A percentile compares a stretch with the other conserved stretches of the same genome.
These are phyloP conservation scores for Aplosporella prunicola DNA, from an alignment of 2,329 filamentous ascomycete genomes.

Conservation along the genomic window DNA sequence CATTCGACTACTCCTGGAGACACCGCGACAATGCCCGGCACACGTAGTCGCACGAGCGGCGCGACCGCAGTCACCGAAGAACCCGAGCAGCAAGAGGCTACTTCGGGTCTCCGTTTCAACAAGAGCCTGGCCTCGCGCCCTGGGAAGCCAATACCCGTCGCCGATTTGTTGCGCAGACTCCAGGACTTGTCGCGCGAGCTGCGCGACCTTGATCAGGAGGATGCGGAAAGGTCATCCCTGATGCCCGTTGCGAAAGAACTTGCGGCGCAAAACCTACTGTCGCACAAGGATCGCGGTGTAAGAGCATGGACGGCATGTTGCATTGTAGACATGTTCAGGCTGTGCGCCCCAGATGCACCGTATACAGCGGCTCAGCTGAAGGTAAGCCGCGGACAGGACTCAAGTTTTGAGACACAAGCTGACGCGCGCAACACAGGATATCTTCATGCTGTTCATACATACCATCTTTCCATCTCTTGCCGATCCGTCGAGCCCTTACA, in stretches of 20 bases:
- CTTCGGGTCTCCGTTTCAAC: constrained; percentile 59
- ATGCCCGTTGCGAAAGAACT: constrained; percentile 76
- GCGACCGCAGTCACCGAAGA: constrained; percentile 19
- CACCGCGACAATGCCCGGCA: constrained; percentile 13
- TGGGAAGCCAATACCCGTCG: constrained; percentile 77
- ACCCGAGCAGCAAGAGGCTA: constrained; percentile 3
- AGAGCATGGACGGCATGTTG: constrained; percentile 82
- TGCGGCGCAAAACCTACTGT: constrained; percentile 68
- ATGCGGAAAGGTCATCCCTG: constrained; percentile 73
- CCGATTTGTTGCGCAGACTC: constrained; percentile 71
- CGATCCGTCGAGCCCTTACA: constrained; percentile 81
- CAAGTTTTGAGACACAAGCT: constrained; percentile 4
- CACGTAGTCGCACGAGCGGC: constrained; percentile 31
- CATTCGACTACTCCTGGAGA: constrained; percentile 8
- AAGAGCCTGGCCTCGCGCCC: constrained; percentile 85
- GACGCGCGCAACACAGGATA: constrained; percentile 51
- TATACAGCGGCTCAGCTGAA: constrained; percentile 86
- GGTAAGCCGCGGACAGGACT: constrained; percentile 42
- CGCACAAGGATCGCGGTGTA: constrained; percentile 89
- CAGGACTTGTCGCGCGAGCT: constrained; percentile 76
- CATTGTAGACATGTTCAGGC: constrained; percentile 81
- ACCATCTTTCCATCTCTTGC: constrained; percentile 76
- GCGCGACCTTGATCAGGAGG: constrained; percentile 76
- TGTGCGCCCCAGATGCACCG: constrained; percentile 90
- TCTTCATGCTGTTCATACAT: constrained; percentile 81